Evolutionary conservation across 805 yeast species (phyloP).

Genomic region (Ogataea kodamae): DNA sequence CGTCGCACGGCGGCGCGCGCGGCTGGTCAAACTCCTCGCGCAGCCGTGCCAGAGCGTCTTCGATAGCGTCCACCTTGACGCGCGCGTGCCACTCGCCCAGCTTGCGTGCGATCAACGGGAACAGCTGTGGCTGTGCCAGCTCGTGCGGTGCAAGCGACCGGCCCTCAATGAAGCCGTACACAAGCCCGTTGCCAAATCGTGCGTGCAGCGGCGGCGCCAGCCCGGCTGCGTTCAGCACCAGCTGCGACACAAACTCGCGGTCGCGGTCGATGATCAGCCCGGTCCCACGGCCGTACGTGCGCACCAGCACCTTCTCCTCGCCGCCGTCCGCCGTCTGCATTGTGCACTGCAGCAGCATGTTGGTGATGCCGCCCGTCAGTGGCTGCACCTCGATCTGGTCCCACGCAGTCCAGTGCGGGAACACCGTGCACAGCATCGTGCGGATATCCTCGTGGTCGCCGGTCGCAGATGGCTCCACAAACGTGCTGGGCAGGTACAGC

Average conservation of each 20-base stretch:
- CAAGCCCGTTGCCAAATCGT: conserved; percentile 66
- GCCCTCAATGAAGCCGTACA: conserved; percentile 68
- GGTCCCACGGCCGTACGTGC: conserved; percentile 77
- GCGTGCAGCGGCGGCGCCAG: conserved; percentile 71
- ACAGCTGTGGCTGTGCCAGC: conserved; percentile 43
- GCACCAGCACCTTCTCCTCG: conserved; percentile 46
- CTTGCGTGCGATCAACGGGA: conserved; percentile 58
- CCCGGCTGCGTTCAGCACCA: conserved; percentile 52
- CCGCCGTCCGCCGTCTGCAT: conserved; percentile 15
- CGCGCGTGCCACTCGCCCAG: conserved; percentile 68
- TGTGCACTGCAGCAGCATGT: conserved; percentile 51
- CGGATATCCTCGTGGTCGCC: conserved; percentile 37
- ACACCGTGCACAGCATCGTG: conserved; percentile 39
- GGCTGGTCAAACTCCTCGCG: conserved; percentile 26
- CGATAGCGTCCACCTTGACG: conserved; percentile 44
- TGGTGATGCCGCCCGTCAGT: conserved; percentile 62
- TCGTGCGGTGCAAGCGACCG: conserved; percentile 55
- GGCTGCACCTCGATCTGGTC: conserved; percentile 37
- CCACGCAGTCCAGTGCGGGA: conserved; percentile 36
- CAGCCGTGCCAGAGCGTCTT: conserved; percentile 42
- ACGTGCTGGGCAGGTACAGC: conserved; percentile 44
- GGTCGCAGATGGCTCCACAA: conserved; percentile 35
- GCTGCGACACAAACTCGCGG: conserved; percentile 69
- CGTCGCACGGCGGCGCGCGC: conserved; percentile 34
- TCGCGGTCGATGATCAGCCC: conserved; percentile 68